Base-by-base conservation (phyloP, 768 basidiomycete genomes). In the Termitomyces sp. region DNA sequence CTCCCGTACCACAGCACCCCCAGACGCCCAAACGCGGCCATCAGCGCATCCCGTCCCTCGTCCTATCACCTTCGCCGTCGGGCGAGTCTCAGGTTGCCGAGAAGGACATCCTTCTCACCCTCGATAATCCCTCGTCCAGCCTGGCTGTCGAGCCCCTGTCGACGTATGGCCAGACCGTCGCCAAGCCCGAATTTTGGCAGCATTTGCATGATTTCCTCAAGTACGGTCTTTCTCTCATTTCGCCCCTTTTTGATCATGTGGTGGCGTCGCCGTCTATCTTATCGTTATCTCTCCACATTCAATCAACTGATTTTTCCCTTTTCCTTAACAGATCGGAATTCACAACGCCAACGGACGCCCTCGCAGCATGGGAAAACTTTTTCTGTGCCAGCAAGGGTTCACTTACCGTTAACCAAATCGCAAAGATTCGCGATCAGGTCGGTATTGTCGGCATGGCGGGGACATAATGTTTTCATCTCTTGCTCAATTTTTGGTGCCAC, bases 361-460 rank as follows among this genome's bases (percentile, higher is more conserved):
- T 84, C 31, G 69, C 72, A 16, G 90, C 87, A 0, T 98, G 92
- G 73, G 95, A 98, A 72, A 85, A 87, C 54, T 96, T 93, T 73
- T 80, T 98, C 62, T 76, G 84, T 19, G 89, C 87, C 0, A 86
- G 85, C 69, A 95, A 95, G 68, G 87, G 84, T 7, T 81, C 80
- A 27, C 78, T 99, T 65, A 90, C 84, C 17, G 85, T 92, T 0
- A 85, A 79, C 59, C 92, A 98, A 68, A 92, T 97, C 56, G 96
- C 96, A 14, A 90, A 83, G 77, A 94, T 98, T 64, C 82, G 96
- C 47, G 96, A 98, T 69, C 77, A 79, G 21, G 89, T 94, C 17
- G 94, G 94, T 5, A 81, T 96, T 25, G 79, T 85, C 41, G 95
- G 94, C 29, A 95, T 95, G 93, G 90, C 86, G 21, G 93, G 93